phyloP scores from a whole-genome alignment of 345 rosid species.

The Triadica sebifera region DNA sequence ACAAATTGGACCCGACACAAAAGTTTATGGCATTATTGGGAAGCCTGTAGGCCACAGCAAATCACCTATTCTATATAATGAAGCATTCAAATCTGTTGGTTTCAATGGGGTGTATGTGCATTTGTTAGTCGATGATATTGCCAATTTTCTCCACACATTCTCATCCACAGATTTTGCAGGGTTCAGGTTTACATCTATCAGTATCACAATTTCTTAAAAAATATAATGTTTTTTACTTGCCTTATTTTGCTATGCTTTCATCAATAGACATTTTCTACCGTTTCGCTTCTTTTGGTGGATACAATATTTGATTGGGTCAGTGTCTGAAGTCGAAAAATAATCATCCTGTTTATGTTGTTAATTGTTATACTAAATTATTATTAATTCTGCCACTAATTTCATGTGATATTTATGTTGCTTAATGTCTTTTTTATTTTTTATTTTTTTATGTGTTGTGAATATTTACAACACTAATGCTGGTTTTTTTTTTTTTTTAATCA shows the following conservation, averaged over 20 bases:
- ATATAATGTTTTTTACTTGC: neutral
- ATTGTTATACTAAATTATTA: neutral
- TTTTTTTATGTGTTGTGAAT: neutral
- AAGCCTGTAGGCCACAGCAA: constrained; percentile 96
- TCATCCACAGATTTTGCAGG: constrained; percentile 86
- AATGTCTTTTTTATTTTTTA: neutral
- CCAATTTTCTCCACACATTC: constrained; percentile 67
- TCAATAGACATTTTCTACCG: constrained; percentile 4
- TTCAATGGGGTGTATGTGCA: constrained; percentile 75
- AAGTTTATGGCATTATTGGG: constrained; percentile 84
- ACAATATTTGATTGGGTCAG: neutral
- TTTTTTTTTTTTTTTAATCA: constrained; percentile 4
- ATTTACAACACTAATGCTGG: constrained; percentile 10
- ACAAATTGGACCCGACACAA: constrained; percentile 77
- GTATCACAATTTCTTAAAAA: constrained; percentile 2
- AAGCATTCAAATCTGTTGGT: constrained; percentile 80
- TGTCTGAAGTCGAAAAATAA: neutral
- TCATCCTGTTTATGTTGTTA: neutral
- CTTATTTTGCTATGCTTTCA: constrained; percentile 4
- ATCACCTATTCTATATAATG: constrained; percentile 79
- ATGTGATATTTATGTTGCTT: neutral
- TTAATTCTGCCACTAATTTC: constrained; percentile 8
- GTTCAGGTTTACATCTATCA: constrained; percentile 58
- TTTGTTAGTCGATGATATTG: constrained; percentile 75
- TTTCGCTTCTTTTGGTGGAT: constrained; percentile 1